Base-by-base conservation (phyloP, 805 yeast genomes). In the Yamadazyma phyllophila region DNA sequence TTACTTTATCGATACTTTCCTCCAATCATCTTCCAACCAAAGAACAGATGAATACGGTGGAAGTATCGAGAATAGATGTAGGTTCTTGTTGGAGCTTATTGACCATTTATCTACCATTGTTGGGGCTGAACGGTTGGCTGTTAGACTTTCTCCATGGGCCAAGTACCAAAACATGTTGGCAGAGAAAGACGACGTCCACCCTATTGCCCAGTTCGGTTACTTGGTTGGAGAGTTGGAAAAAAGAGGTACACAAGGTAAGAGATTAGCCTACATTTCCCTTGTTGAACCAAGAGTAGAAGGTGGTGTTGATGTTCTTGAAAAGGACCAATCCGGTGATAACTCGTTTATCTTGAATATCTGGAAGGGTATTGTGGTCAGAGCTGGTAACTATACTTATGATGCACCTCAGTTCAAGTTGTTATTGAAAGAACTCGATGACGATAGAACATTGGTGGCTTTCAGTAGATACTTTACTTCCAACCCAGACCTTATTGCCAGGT, bases 371-470 rank as follows among this genome's bases (percentile, higher is more conserved):
- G n/a, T 54, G 8, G 29, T 51, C n/a, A 36, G 55, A 39, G 45
- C 55, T 36, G 61, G 62, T 30, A 54, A 55, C 37, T 59, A 57
- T 36, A 48, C 36, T 30, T 50, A 57, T 32, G 66, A 60, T 44
- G 60, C 61, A 12, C 57, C 63, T 4, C 43, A 55, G 20, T 60
- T 51, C 41, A 47, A 48, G 7, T 39, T 45, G 7, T 41, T 55
- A 14, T 38, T 38, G 7, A 37, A 45, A 2, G 62, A 60, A 39
- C 43, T 51, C 8, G 46, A 48, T 2, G 51, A 58, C 36, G 51
- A 47, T 27, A 62, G 76, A 53, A 78, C 83, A 2, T 58, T 76
- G 42, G 61, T 75, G 50, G 77, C 66, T 12, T 56, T 60, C 43
- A 58, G 70, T 9, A 61, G 79, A 54, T 62, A 58, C 48, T 74